Evolutionary conservation across 805 yeast genomes (phyloP).

Genomic region (Groenewaldozyma tartarivorans): DNA sequence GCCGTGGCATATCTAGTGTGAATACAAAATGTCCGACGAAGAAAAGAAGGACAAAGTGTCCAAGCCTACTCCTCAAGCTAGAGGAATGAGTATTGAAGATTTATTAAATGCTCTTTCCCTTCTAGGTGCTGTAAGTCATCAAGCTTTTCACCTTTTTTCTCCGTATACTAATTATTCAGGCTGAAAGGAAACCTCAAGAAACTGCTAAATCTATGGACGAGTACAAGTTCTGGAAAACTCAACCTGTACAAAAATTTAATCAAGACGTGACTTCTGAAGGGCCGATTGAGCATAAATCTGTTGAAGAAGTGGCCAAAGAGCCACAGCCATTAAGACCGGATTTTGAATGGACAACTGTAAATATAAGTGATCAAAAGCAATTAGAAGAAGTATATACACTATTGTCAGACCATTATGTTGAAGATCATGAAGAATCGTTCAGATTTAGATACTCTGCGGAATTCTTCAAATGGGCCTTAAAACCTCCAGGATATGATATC

Average conservation of each 20-base stretch:
- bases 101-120: constrained; percentile 16
- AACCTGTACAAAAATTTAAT: constrained; percentile 79
- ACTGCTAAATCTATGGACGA: constrained; percentile 55
- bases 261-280: constrained; percentile 64
- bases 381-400: constrained; percentile 71
- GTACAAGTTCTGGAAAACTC: constrained; percentile 96
- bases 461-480: constrained; percentile 86
- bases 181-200: background rate
- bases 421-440: constrained; percentile 85
- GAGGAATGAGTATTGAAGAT: constrained; percentile 18
- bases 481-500: constrained; percentile 82
- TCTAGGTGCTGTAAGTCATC: no score
- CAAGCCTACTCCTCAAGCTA: constrained; percentile 13
- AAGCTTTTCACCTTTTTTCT: no score
- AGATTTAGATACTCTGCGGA: constrained; percentile 79
- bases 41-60: constrained; percentile 6
- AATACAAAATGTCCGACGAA: no score
- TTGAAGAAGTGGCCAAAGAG: constrained; percentile 58
- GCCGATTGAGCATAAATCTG: constrained; percentile 67
- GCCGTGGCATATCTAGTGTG: no score
- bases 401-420: constrained; percentile 85
- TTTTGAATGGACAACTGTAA: constrained; percentile 84
- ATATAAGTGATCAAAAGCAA: constrained; percentile 44
- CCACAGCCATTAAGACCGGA: constrained; percentile 68
- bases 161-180: no score